phyloP scores from a whole-genome alignment of 495 filamentous ascomycete species.

The Xylaria bambusicola region DNA sequence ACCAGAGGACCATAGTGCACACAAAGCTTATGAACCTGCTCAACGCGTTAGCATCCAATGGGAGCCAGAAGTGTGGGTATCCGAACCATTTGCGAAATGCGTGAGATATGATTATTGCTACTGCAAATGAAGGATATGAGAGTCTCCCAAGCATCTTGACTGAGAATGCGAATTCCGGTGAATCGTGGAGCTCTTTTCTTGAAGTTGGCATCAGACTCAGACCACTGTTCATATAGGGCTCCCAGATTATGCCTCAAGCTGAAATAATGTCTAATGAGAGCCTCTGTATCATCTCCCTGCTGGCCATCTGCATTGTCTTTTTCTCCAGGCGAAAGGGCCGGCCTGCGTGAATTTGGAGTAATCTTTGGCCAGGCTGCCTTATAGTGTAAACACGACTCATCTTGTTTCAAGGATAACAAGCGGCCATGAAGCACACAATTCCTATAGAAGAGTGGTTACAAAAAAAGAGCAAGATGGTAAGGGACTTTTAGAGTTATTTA shows the following conservation, averaged over 20 bases:
- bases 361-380: slow-evolving; percentile 60
- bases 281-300: slow-evolving; percentile 63
- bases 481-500: slow-evolving; percentile 27
- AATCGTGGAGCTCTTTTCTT: slow-evolving; percentile 83
- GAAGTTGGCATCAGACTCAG: slow-evolving; percentile 83
- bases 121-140: slow-evolving; percentile 95
- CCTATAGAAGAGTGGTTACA: slow-evolving; percentile 39
- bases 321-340: slow-evolving; percentile 17
- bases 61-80: not conserved
- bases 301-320: slow-evolving; percentile 30
- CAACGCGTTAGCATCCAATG: not conserved
- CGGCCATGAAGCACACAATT: slow-evolving; percentile 83
- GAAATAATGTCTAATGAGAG: slow-evolving; percentile 76
- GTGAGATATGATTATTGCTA: slow-evolving; percentile 95
- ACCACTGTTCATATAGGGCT: slow-evolving; percentile 84
- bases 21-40: slow-evolving; percentile 81
- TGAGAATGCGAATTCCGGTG: slow-evolving; percentile 88
- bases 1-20: slow-evolving; percentile 77
- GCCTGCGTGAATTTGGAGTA: slow-evolving; percentile 24
- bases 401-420: slow-evolving; percentile 82
- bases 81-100: slow-evolving; percentile 87
- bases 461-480: not conserved
- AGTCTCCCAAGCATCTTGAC: slow-evolving; percentile 95
- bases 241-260: slow-evolving; percentile 74
- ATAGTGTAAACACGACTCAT: slow-evolving; percentile 78